These are phyloP conservation scores for Xylaria sp. DNA, from an alignment of 2,329 filamentous ascomycete genomes.

Conservation along the genomic window DNA sequence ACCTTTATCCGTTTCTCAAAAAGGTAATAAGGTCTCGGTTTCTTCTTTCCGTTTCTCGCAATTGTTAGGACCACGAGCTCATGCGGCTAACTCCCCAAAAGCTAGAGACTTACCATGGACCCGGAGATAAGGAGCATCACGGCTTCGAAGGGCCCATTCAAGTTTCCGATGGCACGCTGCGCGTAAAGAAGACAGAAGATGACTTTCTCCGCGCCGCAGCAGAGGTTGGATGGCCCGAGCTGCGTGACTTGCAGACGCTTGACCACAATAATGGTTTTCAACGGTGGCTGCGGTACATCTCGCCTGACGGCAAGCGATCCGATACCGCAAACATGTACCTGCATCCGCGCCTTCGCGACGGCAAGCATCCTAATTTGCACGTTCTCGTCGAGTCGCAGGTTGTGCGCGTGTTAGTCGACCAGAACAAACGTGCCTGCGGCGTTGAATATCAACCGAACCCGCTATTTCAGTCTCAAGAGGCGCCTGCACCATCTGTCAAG, in stretches of 20 bases:
- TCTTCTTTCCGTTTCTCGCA: not conserved
- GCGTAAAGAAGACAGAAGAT: slow-evolving; percentile 53
- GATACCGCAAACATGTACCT: slow-evolving; percentile 46
- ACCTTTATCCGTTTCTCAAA: slow-evolving; percentile 61
- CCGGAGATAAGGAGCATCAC: slow-evolving; percentile 56
- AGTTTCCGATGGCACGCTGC: slow-evolving; percentile 59
- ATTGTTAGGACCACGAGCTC: slow-evolving; percentile 1
- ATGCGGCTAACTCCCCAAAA: slow-evolving; percentile 20
- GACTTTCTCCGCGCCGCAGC: slow-evolving; percentile 59
- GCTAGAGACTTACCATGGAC: slow-evolving; percentile 48
- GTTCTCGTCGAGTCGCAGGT: slow-evolving; percentile 48
- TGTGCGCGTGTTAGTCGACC: slow-evolving; percentile 63
- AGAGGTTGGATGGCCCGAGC: slow-evolving; percentile 59
- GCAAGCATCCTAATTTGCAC: slow-evolving; percentile 48
- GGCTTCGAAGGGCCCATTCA: slow-evolving; percentile 60
- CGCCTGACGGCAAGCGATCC: slow-evolving; percentile 45
- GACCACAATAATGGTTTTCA: slow-evolving; percentile 52
- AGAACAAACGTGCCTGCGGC: slow-evolving; percentile 60
- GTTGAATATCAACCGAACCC: slow-evolving; percentile 65
- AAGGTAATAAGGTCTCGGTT: slow-evolving; percentile 51
- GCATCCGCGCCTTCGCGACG: slow-evolving; percentile 45
- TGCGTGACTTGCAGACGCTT: slow-evolving; percentile 61
- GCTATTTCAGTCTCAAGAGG: slow-evolving; percentile 51
- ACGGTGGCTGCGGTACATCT: slow-evolving; percentile 43
- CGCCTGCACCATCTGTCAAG: slow-evolving; percentile 37